Conservation (phyloP, 192 early-diverging fungal genomes). For the Podila horticola region DNA sequence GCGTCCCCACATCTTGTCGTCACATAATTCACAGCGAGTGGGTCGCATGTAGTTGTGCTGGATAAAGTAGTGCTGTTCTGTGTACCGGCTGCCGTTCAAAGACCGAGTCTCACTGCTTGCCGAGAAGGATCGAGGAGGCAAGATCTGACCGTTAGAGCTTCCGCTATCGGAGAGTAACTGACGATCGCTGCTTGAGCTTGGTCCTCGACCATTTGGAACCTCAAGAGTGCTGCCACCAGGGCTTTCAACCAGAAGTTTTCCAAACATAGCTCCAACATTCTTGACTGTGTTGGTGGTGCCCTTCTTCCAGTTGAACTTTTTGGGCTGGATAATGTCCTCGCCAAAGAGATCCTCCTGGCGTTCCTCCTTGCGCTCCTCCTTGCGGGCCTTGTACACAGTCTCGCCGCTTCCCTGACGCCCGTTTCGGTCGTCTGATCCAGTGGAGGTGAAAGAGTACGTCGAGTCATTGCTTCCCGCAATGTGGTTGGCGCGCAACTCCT, state of each 20-base stretch:
- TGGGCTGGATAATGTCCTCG: conserved; percentile 51
- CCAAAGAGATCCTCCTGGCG: conserved; percentile 49
- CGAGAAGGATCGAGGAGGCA: conserved; percentile 41
- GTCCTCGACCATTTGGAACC: not conserved
- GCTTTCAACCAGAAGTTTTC: conserved; percentile 33
- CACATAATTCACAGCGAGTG: conserved; percentile 61
- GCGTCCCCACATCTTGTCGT: conserved; percentile 67
- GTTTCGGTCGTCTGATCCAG: conserved; percentile 17
- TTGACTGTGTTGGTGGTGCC: conserved; percentile 48
- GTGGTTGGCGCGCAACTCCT: conserved; percentile 30
- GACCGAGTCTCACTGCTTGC: conserved; percentile 32
- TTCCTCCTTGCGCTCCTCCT: conserved; percentile 40
- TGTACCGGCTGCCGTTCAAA: conserved; percentile 21
- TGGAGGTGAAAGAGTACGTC: conserved; percentile 35
- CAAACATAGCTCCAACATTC: conserved; percentile 51
- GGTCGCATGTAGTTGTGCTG: conserved; percentile 56
- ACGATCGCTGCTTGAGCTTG: not conserved
- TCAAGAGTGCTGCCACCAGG: conserved; percentile 1
- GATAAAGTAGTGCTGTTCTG: conserved; percentile 39
- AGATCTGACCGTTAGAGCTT: conserved; percentile 40
- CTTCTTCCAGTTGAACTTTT: conserved; percentile 66
- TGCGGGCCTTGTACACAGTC: conserved; percentile 6
- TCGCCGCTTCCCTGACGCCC: conserved; percentile 1
- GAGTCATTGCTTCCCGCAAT: conserved; percentile 38
- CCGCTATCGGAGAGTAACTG: conserved; percentile 16